These are phyloP conservation scores for Striga hermonthica DNA, from an alignment of 305 asterid species.

Conservation along the genomic window DNA sequence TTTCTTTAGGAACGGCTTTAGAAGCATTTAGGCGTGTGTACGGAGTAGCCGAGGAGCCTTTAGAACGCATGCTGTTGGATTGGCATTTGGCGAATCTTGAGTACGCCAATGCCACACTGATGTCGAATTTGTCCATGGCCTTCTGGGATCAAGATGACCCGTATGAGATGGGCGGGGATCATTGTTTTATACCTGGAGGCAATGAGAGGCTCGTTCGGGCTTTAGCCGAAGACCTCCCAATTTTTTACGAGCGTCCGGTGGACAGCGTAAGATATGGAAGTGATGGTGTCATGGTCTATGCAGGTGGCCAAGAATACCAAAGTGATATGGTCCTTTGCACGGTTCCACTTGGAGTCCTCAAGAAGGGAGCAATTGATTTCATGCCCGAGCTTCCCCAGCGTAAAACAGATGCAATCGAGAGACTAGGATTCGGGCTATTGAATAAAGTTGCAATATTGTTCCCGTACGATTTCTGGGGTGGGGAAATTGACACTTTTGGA, in stretches of 20 bases:
- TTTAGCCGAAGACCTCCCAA: conserved; percentile 83
- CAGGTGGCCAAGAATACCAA: conserved; percentile 72
- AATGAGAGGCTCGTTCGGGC: conserved; percentile 83
- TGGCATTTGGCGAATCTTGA: conserved; percentile 99
- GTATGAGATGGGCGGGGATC: conserved; percentile 97
- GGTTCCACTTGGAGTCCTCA: conserved; percentile 81
- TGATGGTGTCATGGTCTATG: conserved; percentile 74
- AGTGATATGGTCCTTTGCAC: conserved; percentile 90
- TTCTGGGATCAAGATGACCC: conserved; percentile 99
- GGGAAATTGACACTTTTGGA: conserved; percentile 94
- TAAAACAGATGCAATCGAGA: conserved; percentile 78
- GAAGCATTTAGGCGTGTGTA: conserved; percentile 84
- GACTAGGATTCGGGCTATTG: conserved; percentile 84
- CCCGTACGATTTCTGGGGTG: conserved; percentile 98
- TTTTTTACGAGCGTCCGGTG: conserved; percentile 59
- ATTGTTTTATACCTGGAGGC: conserved; percentile 95
- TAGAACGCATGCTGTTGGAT: conserved; percentile 85
- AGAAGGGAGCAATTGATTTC: conserved; percentile 68
- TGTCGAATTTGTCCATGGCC: conserved; percentile 88
- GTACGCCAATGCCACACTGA: conserved; percentile 88
- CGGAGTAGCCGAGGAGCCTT: conserved; percentile 81
- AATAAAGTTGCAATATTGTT: conserved; percentile 92
- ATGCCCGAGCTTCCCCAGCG: conserved; percentile 82
- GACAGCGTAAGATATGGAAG: conserved; percentile 66
- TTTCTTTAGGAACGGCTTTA: conserved; percentile 76